Evolutionary conservation across 768 basidiomycete genomes (phyloP).

Genomic region (Flagelloscypha sp.): DNA sequence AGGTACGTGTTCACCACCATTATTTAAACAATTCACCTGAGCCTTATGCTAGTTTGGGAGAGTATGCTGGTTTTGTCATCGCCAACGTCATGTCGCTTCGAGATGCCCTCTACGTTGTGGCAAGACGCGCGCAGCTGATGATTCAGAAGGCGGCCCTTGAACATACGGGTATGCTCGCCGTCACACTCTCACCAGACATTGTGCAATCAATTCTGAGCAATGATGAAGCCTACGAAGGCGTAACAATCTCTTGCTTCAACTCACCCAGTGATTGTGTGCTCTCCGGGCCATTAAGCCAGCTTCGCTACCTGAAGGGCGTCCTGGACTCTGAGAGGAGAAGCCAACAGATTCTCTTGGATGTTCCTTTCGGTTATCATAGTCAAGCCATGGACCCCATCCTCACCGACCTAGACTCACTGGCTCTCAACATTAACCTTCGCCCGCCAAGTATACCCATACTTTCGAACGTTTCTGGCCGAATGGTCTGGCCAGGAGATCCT

Average conservation of each 20-base stretch:
- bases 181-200: constrained; percentile 29
- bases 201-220: constrained; percentile 27
- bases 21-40: background rate
- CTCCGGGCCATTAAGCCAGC: constrained; percentile 41
- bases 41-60: constrained; percentile 48
- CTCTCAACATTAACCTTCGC: constrained; percentile 26
- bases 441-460: constrained; percentile 50
- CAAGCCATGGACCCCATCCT: constrained; percentile 52
- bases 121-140: constrained; percentile 51
- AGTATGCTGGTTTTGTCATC: constrained; percentile 64
- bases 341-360: constrained; percentile 36
- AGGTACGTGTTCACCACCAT: constrained; percentile 37
- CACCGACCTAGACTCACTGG: constrained; percentile 36
- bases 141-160: constrained; percentile 33
- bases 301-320: constrained; percentile 32
- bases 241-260: constrained; percentile 57
- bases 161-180: constrained; percentile 54
- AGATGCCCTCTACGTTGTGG: constrained; percentile 51
- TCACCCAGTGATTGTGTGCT: constrained; percentile 49
- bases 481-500: constrained; percentile 45
- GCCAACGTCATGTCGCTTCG: constrained; percentile 50
- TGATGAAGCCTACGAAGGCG: constrained; percentile 23
- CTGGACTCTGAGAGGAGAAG: constrained; percentile 28
- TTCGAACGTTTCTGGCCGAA: constrained; percentile 51
- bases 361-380: constrained; percentile 63